Evolutionary conservation across 306 rosid species (phyloP), one percentile per base, ranked within the genome.

Genomic region (Crotalaria pallida): DNA sequence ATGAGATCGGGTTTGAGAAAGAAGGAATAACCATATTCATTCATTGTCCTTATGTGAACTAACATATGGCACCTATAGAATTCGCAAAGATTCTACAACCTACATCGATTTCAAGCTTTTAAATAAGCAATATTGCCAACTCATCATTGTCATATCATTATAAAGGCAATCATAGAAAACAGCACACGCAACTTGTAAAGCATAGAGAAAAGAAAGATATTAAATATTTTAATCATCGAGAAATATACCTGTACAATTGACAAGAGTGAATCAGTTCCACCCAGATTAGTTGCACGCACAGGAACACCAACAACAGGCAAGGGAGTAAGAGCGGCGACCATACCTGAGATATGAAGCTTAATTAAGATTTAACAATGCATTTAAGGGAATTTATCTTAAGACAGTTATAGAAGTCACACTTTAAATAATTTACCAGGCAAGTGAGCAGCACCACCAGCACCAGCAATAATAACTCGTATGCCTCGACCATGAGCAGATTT

Each of bases 371-470:
- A n/a, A n/a, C n/a, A n/a, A 57, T 58, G 58, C 33, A n/a, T 62
- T 38, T 33, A 65, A 76, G 50, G 27, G 4, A 21, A 22, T 13
- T 61, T 62, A 23, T 41, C 7, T 43, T 27, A 43, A 21, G 3
- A 55, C 51, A 45, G 7, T 36, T 49, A 33, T 43, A 36, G 50
- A 64, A 1, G 73, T 23, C 58, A 78, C 7, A 44, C 43, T 50
- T 65, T 5, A 56, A 59, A 44, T 22, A 52, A 76, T 75, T 79
- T 64, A 82, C 97, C 94, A 58, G 96, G 98, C 83, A 88, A 87
- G 84, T 94, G 96, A 43, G 97, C 95, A 63, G 99, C 96, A 19
- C 89, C 97, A 55, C 97, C 98, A 47, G 95, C 96, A 69, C 99
- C 97, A 65, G 95, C 99, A 86, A 94, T 94, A 72, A 94, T 88